These are phyloP conservation scores for Volvox carteri DNA, from an alignment of 163 green algal species.

Conservation along the genomic window DNA sequence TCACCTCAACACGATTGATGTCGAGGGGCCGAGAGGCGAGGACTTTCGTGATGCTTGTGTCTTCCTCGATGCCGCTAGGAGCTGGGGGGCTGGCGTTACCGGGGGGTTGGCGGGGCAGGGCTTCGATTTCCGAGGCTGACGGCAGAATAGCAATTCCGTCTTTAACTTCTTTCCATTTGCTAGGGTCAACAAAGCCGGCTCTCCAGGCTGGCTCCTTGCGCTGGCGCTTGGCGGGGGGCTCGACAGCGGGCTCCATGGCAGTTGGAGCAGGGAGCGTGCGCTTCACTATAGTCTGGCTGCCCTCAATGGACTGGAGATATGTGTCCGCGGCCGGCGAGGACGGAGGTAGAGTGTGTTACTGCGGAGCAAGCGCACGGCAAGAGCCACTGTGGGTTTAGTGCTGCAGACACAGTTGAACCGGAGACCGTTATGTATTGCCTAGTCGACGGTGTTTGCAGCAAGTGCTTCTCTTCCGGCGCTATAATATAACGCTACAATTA, in stretches of 20 bases:
- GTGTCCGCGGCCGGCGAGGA: no score
- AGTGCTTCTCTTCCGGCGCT: no score
- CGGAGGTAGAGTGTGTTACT: no score
- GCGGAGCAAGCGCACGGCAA: no score
- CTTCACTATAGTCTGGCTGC: no score
- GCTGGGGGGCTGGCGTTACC: not conserved
- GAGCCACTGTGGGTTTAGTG: no score
- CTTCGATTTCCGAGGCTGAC: not conserved
- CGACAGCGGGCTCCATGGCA: slow-evolving; percentile 3
- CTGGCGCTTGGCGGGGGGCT: slow-evolving; percentile 31
- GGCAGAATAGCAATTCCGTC: not conserved
- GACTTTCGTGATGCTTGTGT: not conserved
- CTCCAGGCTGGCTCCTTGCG: slow-evolving; percentile 38
- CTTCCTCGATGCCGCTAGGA: not conserved
- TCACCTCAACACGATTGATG: slow-evolving; percentile 24
- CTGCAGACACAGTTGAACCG: no score
- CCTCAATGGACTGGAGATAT: no score
- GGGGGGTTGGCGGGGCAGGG: not conserved
- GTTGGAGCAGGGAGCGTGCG: not conserved
- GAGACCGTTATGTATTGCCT: no score
- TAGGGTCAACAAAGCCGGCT: not conserved
- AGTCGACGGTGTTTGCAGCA: no score
- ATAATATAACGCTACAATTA: not conserved
- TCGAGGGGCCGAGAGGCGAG: not conserved
- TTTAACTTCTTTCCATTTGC: slow-evolving; percentile 8